These are phyloP conservation scores for Boletus subcaerulescens DNA, from an alignment of 768 basidiomycete genomes.

Conservation along the genomic window DNA sequence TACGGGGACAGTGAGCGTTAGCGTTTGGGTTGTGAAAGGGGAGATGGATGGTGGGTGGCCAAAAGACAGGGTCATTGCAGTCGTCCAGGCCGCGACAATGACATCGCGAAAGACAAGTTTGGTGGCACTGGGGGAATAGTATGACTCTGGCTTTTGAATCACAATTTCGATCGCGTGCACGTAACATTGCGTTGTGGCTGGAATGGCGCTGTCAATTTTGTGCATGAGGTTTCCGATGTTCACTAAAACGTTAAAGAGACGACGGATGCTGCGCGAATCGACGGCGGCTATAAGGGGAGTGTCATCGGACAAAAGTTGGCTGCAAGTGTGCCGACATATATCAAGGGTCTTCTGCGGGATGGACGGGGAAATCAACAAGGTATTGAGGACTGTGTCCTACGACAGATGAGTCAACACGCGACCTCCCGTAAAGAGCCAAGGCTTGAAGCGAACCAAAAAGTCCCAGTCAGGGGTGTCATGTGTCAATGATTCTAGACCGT, in stretches of 20 bases:
- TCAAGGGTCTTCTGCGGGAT: conserved; percentile 32
- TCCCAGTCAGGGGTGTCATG: conserved; percentile 32
- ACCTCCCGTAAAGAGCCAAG: neutral
- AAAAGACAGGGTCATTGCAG: conserved; percentile 32
- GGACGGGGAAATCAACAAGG: conserved; percentile 25
- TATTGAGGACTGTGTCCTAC: conserved; percentile 26
- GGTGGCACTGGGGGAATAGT: conserved; percentile 9
- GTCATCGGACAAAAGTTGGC: conserved; percentile 29
- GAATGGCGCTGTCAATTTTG: conserved; percentile 25
- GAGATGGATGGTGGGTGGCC: conserved; percentile 21
- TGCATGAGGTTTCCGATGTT: conserved; percentile 39
- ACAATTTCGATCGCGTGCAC: conserved; percentile 42
- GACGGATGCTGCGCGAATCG: conserved; percentile 35
- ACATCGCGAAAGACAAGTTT: conserved; percentile 38
- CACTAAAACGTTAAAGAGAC: conserved; percentile 45
- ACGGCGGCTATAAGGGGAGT: conserved; percentile 20
- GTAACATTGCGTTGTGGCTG: conserved; percentile 36
- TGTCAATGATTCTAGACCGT: conserved; percentile 22
- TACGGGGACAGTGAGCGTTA: conserved; percentile 21
- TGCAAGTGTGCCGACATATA: conserved; percentile 31
- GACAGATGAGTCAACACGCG: conserved; percentile 12
- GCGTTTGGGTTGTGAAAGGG: conserved; percentile 16
- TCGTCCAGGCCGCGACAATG: conserved; percentile 37
- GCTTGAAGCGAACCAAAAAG: conserved; percentile 21
- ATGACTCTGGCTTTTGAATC: conserved; percentile 30